A percentile compares a stretch with the other conserved stretches of the same genome.
Evolutionary conservation across 768 basidiomycete genomes (phyloP).

Genomic region (Trametes sanguinea): DNA sequence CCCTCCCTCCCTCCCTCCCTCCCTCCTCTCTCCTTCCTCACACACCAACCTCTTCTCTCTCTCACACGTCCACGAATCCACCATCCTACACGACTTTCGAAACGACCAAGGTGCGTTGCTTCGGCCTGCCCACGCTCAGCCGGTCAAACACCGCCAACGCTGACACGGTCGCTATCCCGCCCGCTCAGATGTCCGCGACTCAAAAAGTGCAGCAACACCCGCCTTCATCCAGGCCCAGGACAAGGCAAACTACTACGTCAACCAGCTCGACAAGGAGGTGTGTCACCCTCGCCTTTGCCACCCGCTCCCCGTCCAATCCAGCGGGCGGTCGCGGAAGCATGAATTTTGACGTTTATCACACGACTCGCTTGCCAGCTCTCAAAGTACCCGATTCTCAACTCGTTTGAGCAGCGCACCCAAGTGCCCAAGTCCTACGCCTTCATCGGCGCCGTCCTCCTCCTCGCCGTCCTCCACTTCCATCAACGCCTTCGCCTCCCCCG

Average conservation of each 20-base stretch:
- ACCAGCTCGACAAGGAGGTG: conserved; percentile 97
- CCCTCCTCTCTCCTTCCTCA: conserved; percentile 21
- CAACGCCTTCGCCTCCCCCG: conserved; percentile 89
- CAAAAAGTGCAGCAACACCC: conserved; percentile 87
- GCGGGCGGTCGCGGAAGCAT: neutral
- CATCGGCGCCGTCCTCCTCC: conserved; percentile 66
- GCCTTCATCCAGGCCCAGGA: conserved; percentile 80
- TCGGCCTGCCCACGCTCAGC: neutral
- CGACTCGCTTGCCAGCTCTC: conserved; percentile 51
- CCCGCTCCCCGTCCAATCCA: neutral
- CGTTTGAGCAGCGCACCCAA: conserved; percentile 86
- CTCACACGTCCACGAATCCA: conserved; percentile 19
- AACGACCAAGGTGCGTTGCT: conserved; percentile 19
- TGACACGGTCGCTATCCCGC: conserved; percentile 4
- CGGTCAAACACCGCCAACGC: neutral
- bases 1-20: conserved; percentile 39
- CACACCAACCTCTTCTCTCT: conserved; percentile 21
- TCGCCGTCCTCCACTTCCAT: conserved; percentile 76
- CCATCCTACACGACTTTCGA: conserved; percentile 9
- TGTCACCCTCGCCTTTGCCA: no score
- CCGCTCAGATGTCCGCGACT: conserved; percentile 63
- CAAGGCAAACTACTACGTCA: conserved; percentile 78
- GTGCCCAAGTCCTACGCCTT: conserved; percentile 92
- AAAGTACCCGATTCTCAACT: conserved; percentile 85
- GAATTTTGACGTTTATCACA: conserved; percentile 19